phyloP scores from a whole-genome alignment of 805 yeast genomes.

The Candida lessepsii region DNA sequence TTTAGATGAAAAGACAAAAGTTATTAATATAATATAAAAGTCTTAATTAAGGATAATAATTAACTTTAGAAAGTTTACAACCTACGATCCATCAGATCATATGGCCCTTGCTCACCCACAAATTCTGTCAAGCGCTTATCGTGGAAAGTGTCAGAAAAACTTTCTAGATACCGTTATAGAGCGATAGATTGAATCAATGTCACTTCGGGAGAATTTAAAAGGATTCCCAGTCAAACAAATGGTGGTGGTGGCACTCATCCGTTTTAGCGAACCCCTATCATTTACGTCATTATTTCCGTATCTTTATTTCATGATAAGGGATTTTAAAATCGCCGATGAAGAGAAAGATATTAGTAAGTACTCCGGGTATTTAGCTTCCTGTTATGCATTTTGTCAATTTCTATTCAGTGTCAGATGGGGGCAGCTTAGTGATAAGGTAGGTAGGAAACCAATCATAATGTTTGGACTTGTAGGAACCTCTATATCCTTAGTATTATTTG shows the following conservation, averaged over 20 bases:
- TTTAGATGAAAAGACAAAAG: too few species aligned
- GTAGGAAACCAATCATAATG: constrained; percentile 53
- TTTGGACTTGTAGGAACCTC: constrained; percentile 53
- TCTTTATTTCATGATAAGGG: constrained; percentile 61
- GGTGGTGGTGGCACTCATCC: constrained; percentile 36
- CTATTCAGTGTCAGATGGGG: constrained; percentile 62
- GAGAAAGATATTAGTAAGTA: constrained; percentile 55
- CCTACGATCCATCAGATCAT: too few species aligned
- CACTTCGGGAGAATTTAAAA: constrained; percentile 44
- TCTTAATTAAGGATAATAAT: too few species aligned
- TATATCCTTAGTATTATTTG: constrained; percentile 46
- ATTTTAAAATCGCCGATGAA: constrained; percentile 47
- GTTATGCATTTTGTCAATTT: constrained; percentile 60
- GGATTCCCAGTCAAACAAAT: constrained; percentile 58
- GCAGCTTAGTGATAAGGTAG: constrained; percentile 48
- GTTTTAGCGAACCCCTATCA: constrained; percentile 61
- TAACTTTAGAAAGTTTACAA: too few species aligned
- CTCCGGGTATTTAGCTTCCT: constrained; percentile 59
- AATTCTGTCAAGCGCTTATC: constrained; percentile 3
- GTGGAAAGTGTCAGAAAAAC: not conserved
- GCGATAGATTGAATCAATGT: constrained; percentile 1
- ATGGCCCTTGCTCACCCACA: too few species aligned
- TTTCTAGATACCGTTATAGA: not conserved
- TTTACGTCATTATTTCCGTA: constrained; percentile 64
- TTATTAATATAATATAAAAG: too few species aligned